These are phyloP conservation scores for Scytalidium lignicola DNA, from an alignment of 2,329 filamentous ascomycete genomes.

Conservation along the genomic window DNA sequence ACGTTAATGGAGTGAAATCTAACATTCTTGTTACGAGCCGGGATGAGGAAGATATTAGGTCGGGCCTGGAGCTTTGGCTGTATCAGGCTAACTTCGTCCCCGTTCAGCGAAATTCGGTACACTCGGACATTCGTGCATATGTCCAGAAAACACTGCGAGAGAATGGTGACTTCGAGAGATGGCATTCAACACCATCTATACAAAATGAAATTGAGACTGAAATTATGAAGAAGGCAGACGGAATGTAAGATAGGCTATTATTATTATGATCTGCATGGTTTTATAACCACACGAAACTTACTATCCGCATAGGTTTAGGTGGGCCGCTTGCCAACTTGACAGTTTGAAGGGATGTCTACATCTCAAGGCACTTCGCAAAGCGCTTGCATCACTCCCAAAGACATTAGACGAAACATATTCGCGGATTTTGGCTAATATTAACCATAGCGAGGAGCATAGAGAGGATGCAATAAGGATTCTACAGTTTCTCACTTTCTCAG, in stretches of 20 bases:
- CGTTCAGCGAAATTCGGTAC: slow-evolving; percentile 17
- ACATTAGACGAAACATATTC: slow-evolving; percentile 22
- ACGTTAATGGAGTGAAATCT: background rate
- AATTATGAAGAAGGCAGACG: slow-evolving; percentile 20
- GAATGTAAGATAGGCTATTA: slow-evolving; percentile 23
- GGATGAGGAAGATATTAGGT: slow-evolving; percentile 20
- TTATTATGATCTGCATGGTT: no score
- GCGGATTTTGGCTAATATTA: slow-evolving; percentile 22
- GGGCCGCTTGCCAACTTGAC: slow-evolving; percentile 26
- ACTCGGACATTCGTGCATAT: slow-evolving; percentile 23
- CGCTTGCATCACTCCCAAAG: slow-evolving; percentile 14
- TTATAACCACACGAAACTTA: no score
- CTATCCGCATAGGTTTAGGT: slow-evolving; percentile 21
- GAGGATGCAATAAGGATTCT: slow-evolving; percentile 20
- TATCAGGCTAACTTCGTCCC: slow-evolving; percentile 11
- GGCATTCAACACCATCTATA: slow-evolving; percentile 16
- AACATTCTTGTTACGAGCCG: slow-evolving; percentile 19
- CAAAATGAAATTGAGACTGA: slow-evolving; percentile 17
- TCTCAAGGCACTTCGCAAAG: slow-evolving; percentile 4
- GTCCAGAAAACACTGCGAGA: slow-evolving; percentile 15
- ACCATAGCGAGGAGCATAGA: slow-evolving; percentile 4
- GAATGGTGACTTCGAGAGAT: slow-evolving; percentile 18
- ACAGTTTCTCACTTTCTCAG: slow-evolving; percentile 22
- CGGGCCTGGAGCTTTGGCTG: slow-evolving; percentile 10
- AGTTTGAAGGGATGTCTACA: slow-evolving; percentile 19